A percentile compares a stretch with the other conserved stretches of the same genome.
phyloP scores from a whole-genome alignment of 106 monocot species.

The Agapanthus africanus region DNA sequence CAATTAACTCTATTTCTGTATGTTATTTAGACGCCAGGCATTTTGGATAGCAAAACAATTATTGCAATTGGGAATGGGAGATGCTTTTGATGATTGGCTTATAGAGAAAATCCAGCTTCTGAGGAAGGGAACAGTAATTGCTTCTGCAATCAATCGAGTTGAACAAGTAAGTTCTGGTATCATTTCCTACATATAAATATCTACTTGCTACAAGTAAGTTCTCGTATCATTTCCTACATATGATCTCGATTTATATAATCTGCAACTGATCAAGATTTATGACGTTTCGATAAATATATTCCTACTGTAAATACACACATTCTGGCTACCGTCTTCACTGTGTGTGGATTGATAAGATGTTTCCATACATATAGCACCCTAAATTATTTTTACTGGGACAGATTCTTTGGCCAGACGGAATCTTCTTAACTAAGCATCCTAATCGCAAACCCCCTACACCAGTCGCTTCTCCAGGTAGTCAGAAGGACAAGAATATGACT shows the following conservation, averaged over 20 bases:
- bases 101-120: slow-evolving; percentile 92
- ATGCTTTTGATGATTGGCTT: slow-evolving; percentile 99
- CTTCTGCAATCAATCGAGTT: slow-evolving; percentile 59
- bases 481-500: not conserved
- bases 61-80: slow-evolving; percentile 97
- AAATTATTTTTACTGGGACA: slow-evolving; percentile 6
- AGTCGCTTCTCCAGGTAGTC: slow-evolving; percentile 41
- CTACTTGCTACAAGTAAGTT: no score
- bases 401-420: slow-evolving; percentile 99
- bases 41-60: slow-evolving; percentile 98
- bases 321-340: not conserved
- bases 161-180: slow-evolving; percentile 51
- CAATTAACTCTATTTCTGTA: slow-evolving; percentile 7
- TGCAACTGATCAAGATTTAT: not conserved
- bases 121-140: slow-evolving; percentile 68
- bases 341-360: not conserved
- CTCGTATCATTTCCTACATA: not conserved
- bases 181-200: not conserved
- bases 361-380: no score
- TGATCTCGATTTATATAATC: not conserved
- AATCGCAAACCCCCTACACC: slow-evolving; percentile 64
- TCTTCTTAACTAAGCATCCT: slow-evolving; percentile 95
- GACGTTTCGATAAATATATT: no score
- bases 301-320: no score
- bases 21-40: slow-evolving; percentile 57